Evolutionary conservation across 495 filamentous ascomycete genomes (phyloP), one percentile per base, ranked within the genome.

Genomic region (Barbatosphaeria neglecta): DNA sequence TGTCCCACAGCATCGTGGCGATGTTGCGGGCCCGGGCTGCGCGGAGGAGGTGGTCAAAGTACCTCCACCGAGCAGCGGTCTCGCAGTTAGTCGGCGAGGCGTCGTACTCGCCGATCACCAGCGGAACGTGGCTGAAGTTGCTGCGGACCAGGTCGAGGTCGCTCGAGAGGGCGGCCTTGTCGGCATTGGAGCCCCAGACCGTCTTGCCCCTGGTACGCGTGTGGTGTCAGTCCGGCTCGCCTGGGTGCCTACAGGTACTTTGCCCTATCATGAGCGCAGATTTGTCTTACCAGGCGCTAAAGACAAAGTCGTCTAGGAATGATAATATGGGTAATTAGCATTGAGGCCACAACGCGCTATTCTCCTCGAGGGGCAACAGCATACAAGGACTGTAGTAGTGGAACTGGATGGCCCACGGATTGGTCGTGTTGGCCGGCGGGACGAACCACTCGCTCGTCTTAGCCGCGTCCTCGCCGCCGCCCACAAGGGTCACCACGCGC

Each of bases 391-490:
- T 73, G 57, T 81, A 82, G 53, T 80, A 80, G 47, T 81, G 78
- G 56, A 80, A 77, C 52, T 82, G 78, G 40, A 82, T 64, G 4
- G 75, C 77, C 60, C 72, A 82, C 4, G 78, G 78, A 39, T 79
- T 79, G 0, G 66, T 60, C 35, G 70, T 71, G 11, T 69, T 67
- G 4, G 61, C 59, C 0, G 74, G 74, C 13, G 58, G 56, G 40
- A 63, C 57, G 50, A 81, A 80, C 69, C 69, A 80, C 45, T 75
- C 58, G 4, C 64, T 64, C 16, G 74, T 81, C 51, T 77, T 74
- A 31, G 65, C 51, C 15, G 64, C 67, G 46, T 80, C 73, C 56
- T 73, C 63, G 19, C 67, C 64, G 5, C 65, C 58, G 2, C 77
- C 76, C 0, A 67, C 72, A 9, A 82, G 65, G 13, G 72, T 77